Conservation (phyloP, 2,329 filamentous ascomycete genomes). For the Clonostachys rhizophaga region DNA sequence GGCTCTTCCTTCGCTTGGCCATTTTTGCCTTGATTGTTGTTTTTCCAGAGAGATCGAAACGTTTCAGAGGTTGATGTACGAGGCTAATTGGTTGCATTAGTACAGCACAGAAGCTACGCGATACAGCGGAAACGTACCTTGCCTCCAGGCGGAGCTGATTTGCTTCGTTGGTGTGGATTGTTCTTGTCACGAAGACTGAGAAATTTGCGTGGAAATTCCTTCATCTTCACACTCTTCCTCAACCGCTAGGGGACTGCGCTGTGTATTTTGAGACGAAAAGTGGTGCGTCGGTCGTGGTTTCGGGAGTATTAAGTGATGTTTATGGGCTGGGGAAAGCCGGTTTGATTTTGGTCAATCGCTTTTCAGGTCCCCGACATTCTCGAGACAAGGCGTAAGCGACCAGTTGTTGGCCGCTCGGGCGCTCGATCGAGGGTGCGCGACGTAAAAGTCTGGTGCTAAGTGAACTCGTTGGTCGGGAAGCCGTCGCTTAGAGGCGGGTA, state of each 20-base stretch:
- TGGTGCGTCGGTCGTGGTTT: no score
- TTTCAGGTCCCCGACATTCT: no score
- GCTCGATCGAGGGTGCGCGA: not conserved
- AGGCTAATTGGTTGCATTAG: not conserved
- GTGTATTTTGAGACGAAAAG: not conserved
- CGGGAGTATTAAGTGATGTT: no score
- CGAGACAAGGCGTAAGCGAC: no score
- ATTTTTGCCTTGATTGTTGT: constrained; percentile 25
- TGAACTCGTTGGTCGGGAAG: not conserved
- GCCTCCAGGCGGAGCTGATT: constrained; percentile 47
- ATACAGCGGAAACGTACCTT: constrained; percentile 33
- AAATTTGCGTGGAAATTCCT: constrained; percentile 57
- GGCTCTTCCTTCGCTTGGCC: constrained; percentile 47
- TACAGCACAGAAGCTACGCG: no score
- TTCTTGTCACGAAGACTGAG: constrained; percentile 67
- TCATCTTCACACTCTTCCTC: constrained; percentile 33
- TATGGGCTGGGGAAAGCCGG: no score
- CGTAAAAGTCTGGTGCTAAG: not conserved
- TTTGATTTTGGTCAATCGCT: no score
- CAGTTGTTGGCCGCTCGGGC: no score
- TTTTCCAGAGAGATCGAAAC: not conserved
- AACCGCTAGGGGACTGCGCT: not conserved
- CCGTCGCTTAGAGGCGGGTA: no score
- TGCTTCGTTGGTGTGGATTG: constrained; percentile 45
- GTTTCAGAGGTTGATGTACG: not conserved